Conservation (phyloP, 371 early-diverging fungal genomes). For the Mucor sp. region DNA sequence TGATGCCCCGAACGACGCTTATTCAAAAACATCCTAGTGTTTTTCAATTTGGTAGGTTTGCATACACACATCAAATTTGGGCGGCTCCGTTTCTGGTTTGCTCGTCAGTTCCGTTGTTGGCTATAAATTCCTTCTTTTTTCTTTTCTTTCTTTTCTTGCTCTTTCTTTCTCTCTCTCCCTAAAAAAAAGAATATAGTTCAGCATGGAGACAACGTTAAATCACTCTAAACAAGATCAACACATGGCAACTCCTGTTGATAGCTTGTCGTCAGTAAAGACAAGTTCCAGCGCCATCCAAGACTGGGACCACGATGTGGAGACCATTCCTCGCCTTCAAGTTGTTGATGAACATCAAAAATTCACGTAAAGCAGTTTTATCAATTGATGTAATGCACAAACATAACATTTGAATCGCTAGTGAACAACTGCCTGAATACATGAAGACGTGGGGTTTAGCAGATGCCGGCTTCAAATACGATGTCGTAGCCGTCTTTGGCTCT, state of each 20-base stretch:
- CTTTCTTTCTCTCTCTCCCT: neutral
- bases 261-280: neutral
- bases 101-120: neutral
- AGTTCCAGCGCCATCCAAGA: neutral
- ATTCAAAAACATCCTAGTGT: neutral
- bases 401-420: constrained; percentile 38
- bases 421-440: constrained; percentile 72
- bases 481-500: constrained; percentile 97
- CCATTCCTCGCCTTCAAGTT: constrained; percentile 74
- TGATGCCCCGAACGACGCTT: neutral
- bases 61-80: constrained; percentile 2
- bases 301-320: constrained; percentile 36
- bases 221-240: neutral
- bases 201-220: neutral
- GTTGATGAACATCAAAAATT: constrained; percentile 84
- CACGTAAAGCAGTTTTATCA: constrained; percentile 59
- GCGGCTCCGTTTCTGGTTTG: neutral
- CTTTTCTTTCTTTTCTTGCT: neutral
- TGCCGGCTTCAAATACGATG: constrained; percentile 92
- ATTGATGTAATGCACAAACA: neutral
- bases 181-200: neutral
- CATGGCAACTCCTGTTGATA: neutral
- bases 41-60: neutral
- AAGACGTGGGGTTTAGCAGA: constrained; percentile 83
- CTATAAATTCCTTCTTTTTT: neutral